These are phyloP conservation scores for Arthrobotrys megalospora DNA, from an alignment of 2,329 filamentous ascomycete genomes.

Conservation along the genomic window DNA sequence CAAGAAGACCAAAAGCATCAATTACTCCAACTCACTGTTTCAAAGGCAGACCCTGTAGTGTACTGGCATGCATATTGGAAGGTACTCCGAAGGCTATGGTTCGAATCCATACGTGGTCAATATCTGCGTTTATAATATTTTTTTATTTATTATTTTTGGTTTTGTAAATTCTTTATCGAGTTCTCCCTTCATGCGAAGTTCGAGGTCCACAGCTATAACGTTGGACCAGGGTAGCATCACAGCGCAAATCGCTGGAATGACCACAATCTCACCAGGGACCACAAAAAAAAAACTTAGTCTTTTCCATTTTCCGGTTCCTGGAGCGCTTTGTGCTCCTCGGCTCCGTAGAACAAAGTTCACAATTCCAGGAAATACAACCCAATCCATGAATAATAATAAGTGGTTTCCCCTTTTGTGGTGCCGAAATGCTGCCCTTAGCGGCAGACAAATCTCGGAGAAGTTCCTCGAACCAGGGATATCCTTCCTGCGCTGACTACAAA, in stretches of 20 bases:
- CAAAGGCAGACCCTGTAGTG: slow-evolving; percentile 19
- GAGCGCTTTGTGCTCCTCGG: slow-evolving; percentile 14
- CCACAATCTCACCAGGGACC: neutral
- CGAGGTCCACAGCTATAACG: neutral
- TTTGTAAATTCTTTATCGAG: neutral
- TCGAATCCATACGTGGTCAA: slow-evolving; percentile 39
- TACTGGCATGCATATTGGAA: slow-evolving; percentile 11
- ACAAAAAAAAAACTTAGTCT: neutral
- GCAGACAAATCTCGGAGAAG: slow-evolving; percentile 9
- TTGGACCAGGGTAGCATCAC: neutral
- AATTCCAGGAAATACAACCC: slow-evolving; percentile 9
- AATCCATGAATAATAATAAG: neutral
- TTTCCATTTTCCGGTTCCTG: neutral
- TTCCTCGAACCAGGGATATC: slow-evolving; percentile 8
- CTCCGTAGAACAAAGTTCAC: slow-evolving; percentile 12
- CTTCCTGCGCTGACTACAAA: slow-evolving; percentile 5
- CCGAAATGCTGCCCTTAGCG: neutral
- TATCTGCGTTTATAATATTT: neutral
- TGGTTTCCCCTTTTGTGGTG: slow-evolving; percentile 1
- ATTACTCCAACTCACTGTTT: neutral
- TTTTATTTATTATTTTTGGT: neutral
- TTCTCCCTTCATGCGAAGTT: neutral
- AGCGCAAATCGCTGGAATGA: neutral
- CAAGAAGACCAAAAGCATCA: neutral
- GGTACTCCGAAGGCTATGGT: slow-evolving; percentile 7